Percentiles rank a stretch among this genome's conserved stretches.
These are phyloP conservation scores for Aspergillus novoparasiticus DNA, from an alignment of 2,329 filamentous ascomycete species.

Conservation along the genomic window DNA sequence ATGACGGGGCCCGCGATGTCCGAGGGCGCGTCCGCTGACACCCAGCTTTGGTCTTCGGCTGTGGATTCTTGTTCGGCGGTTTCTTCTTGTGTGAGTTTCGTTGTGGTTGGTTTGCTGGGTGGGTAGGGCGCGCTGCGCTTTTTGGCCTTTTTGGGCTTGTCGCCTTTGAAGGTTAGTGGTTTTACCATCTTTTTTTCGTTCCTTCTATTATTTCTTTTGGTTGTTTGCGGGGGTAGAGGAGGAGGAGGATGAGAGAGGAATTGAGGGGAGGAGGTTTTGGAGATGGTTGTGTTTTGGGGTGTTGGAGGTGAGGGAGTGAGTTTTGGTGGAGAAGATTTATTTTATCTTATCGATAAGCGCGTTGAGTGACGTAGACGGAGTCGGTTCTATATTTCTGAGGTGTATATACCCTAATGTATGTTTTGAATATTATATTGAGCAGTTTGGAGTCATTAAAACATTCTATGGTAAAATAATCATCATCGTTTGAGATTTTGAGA, in stretches of 20 bases:
- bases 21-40: slow-evolving; percentile 71
- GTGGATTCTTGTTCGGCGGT: slow-evolving; percentile 23
- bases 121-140: slow-evolving; percentile 56
- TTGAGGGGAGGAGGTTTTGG: slow-evolving; percentile 75
- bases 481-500: not conserved
- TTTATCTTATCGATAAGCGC: slow-evolving; percentile 60
- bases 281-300: slow-evolving; percentile 87
- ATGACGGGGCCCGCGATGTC: slow-evolving; percentile 83
- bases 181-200: not conserved
- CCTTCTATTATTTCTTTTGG: not conserved
- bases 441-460: not conserved
- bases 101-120: slow-evolving; percentile 26
- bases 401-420: not conserved
- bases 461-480: not conserved
- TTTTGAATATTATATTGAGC: not conserved
- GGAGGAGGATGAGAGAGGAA: slow-evolving; percentile 27
- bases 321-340: slow-evolving; percentile 2
- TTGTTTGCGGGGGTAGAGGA: not conserved
- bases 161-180: slow-evolving; percentile 89
- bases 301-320: slow-evolving; percentile 73
- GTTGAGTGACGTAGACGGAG: not conserved
- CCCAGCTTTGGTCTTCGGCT: slow-evolving; percentile 82
- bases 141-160: slow-evolving; percentile 93
- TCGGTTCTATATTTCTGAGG: too few relatives aligned
- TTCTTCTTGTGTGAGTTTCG: not conserved